Evolutionary conservation across 1,139 yeast species (phyloP), one percentile per base, ranked within the genome.

Genomic region (Candida smagusa): DNA sequence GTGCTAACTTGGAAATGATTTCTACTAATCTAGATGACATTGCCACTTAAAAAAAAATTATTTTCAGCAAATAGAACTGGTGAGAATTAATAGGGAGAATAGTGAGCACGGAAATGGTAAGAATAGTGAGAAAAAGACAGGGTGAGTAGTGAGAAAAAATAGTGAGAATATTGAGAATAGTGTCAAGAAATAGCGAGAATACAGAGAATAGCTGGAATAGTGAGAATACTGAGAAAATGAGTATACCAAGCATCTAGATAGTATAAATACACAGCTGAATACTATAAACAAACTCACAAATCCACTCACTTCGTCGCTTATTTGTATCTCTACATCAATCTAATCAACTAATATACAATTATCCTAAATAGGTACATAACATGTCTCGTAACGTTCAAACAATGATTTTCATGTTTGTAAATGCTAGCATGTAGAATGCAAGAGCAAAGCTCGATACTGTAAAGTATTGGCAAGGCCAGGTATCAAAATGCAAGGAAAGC

Each of bases 1-100:
- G 61, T 13, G 90, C 92, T 41, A 84, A 59, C 53, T 65, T 65
- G 31, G 74, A 62, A 33, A 70, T 46, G 33, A 65, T 41, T 36
- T 68, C 69, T 22, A 68, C 72, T 31, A 66, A 42, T 58, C 71
- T 64, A 30, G 60, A 56, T 13, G 73, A 63, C 73, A 67, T 67
- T 41, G 47, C 46, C 45, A 41, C 45, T 42, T 24, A 11, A 8
- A 24, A 8, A 24, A 30, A n/a, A 12, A 22, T 33, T 26, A 23
- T 23, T 23, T n/a, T 23, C 11, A n/a, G 26, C 9, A 23, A n/a
- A n/a, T n/a, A n/a, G 13, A 27, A 27, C 3, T 9, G 6, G 27
- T 6, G 27, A 9, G 6, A 9, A 24, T n/a, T n/a, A n/a, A 6
- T 9, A 9, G 27, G 12, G 27, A 9, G 27, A 9, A 24, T 6